Evolutionary conservation across 345 rosid genomes (phyloP).

Genomic region (Turnera subulata): DNA sequence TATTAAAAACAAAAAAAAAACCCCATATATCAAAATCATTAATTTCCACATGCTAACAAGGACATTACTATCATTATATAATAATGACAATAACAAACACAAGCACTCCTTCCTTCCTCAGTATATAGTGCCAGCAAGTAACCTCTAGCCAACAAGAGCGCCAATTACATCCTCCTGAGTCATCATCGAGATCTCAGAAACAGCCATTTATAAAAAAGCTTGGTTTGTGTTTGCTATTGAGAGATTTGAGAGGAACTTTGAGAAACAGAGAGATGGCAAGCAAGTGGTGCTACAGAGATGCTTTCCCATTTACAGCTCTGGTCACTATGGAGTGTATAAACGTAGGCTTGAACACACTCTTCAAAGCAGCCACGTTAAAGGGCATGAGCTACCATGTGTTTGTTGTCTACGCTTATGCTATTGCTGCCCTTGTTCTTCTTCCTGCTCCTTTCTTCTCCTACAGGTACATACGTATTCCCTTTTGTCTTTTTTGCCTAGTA

Average conservation of each 20-base stretch:
- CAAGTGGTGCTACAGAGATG: conserved; percentile 4
- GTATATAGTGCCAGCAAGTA: too few species aligned
- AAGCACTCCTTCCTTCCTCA: too few species aligned
- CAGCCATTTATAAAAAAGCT: too few species aligned
- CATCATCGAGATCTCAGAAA: too few species aligned
- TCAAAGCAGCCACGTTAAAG: conserved; percentile 69
- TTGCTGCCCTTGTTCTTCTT: conserved; percentile 83
- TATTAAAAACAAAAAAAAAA: too few species aligned
- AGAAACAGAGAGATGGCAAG: conserved; percentile 5
- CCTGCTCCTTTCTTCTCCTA: conserved; percentile 73
- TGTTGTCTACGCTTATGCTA: conserved; percentile 64
- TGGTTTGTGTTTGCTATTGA: too few species aligned
- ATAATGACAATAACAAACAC: too few species aligned
- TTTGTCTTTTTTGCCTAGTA: not conserved
- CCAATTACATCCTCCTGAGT: too few species aligned
- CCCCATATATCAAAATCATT: too few species aligned
- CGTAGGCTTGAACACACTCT: conserved; percentile 55
- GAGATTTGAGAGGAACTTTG: not conserved
- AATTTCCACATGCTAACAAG: too few species aligned
- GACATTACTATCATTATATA: too few species aligned
- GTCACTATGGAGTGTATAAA: conserved; percentile 20
- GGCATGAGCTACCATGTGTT: conserved; percentile 84
- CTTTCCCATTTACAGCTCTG: conserved; percentile 7
- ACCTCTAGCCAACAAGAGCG: too few species aligned
- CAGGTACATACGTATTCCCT: conserved; percentile 37